Base-by-base conservation (phyloP, 2,329 filamentous ascomycete species). In the Ascochyta koolunga region DNA sequence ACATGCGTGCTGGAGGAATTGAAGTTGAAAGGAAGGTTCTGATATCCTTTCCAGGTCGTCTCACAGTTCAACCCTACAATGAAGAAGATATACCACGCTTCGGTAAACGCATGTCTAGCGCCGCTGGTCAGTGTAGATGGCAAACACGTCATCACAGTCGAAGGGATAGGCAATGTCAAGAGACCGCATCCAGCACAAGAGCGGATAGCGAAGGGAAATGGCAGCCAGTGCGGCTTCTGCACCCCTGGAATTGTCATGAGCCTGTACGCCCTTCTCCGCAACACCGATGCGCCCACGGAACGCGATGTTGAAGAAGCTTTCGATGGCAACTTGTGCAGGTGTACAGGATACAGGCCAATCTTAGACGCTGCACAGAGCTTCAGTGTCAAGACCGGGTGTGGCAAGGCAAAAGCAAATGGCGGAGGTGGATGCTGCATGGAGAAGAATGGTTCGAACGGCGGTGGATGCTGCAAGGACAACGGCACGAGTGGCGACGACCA, bases 191-290 rank as follows among this genome's bases (percentile, higher is more conserved):
- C 93, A 2, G 82, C 89, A 3, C 95, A 98, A 73, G 92, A 98
- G 78, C 85, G 95, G 41, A 89, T 99, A 66, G 93, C 95, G 16
- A 90, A 90, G 76, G 86, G 89, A 27, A 95, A 96, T 77, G 95
- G 95, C 42, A 96, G 91, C 64, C 93, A 99, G 74, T 99, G 88
- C 73, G 88, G 93, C 1, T 99, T 99, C 77, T 99, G 95, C 70
- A 98, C 95, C 0, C 95, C 95, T 4, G 95, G 95, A 2, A 98
- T 99, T 67, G 93, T 98, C 59, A 98, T 98, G 86, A 97, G 93
- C 73, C 77, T 98, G 50, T 99, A 99, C 75, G 95, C 95, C 5
- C 81, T 98, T 38, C 81, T 99, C 27, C 85, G 95, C 55, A 98
- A 98, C 69, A 89, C 93, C 62, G 81, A 87, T 4, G 82, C 82